Evolutionary conservation across 352 stramenopile genomes (phyloP).

Genomic region (Phytophthora agathidicida): DNA sequence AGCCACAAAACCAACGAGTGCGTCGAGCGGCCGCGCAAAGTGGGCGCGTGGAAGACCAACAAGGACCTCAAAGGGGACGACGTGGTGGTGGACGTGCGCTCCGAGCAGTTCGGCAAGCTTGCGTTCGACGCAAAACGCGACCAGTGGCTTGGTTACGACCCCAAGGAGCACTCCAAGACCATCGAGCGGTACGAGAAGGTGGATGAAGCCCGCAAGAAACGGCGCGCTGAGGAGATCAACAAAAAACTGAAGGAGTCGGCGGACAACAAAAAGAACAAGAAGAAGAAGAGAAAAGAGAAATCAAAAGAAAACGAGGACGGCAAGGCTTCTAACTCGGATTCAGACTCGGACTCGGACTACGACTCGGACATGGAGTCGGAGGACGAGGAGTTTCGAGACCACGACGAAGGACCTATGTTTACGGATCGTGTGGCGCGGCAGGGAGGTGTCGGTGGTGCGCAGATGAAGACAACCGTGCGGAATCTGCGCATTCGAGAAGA

Average conservation of each 20-base stretch:
- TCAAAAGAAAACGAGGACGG: constrained; percentile 23
- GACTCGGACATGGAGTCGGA: constrained; percentile 90
- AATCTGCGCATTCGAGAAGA: constrained; percentile 99
- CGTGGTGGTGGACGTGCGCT: constrained; percentile 84
- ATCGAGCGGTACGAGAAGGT: constrained; percentile 86
- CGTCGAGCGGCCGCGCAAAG: constrained; percentile 92
- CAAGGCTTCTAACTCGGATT: constrained; percentile 50
- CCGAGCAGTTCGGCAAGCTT: constrained; percentile 92
- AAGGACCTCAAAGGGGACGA: constrained; percentile 89
- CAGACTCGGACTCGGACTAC: constrained; percentile 91
- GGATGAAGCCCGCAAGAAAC: constrained; percentile 77
- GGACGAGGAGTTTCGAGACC: constrained; percentile 92
- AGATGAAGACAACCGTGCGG: constrained; percentile 98
- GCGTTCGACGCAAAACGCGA: constrained; percentile 98
- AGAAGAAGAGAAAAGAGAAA: constrained; percentile 28
- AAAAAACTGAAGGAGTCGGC: constrained; percentile 67
- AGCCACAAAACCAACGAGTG: constrained; percentile 93
- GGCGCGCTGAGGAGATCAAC: constrained; percentile 81
- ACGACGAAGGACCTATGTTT: constrained; percentile 94
- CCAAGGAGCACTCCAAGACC: constrained; percentile 79
- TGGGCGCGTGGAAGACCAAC: constrained; percentile 93
- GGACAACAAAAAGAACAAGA: constrained; percentile 47
- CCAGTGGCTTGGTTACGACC: constrained; percentile 95
- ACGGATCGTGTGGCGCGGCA: constrained; percentile 94
- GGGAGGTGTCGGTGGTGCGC: constrained; percentile 95